These are phyloP conservation scores for Ogataea ramenticola DNA, from an alignment of 805 yeast genomes.

Conservation along the genomic window DNA sequence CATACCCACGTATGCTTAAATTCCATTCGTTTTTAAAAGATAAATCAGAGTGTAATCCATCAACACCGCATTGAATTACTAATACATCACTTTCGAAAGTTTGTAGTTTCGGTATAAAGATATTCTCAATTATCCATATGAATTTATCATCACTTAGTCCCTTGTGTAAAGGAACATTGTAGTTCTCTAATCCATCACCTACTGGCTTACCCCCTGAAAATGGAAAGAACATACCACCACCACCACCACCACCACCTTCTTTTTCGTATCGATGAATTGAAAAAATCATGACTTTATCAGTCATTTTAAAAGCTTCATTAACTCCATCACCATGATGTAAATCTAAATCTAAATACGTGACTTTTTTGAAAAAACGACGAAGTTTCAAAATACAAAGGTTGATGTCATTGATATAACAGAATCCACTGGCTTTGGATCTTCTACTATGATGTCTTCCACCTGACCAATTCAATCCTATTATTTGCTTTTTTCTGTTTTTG, in stretches of 20 bases:
- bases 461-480: constrained; percentile 59
- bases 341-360: constrained; percentile 65
- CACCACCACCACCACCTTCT: too few species aligned
- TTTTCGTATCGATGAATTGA: constrained; percentile 47
- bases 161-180: constrained; percentile 49
- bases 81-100: constrained; percentile 41
- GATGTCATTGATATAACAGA: constrained; percentile 68
- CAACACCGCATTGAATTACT: constrained; percentile 67
- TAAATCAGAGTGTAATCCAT: constrained; percentile 59
- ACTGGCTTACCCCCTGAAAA: constrained; percentile 48
- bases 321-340: constrained; percentile 83
- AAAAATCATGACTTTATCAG: constrained; percentile 49
- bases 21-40: constrained; percentile 58
- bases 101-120: constrained; percentile 35
- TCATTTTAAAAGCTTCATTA: constrained; percentile 51
- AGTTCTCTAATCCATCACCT: constrained; percentile 26
- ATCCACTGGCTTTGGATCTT: constrained; percentile 53
- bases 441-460: constrained; percentile 75
- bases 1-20: constrained; percentile 45
- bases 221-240: constrained; percentile 70
- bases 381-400: constrained; percentile 48
- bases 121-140: constrained; percentile 26
- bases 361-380: constrained; percentile 38
- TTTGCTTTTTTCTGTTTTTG: constrained; percentile 10
- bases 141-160: constrained; percentile 48